Evolutionary conservation across 1,284 basidiomycete genomes (phyloP).

Genomic region (Phellopilus nigrolimitatus): DNA sequence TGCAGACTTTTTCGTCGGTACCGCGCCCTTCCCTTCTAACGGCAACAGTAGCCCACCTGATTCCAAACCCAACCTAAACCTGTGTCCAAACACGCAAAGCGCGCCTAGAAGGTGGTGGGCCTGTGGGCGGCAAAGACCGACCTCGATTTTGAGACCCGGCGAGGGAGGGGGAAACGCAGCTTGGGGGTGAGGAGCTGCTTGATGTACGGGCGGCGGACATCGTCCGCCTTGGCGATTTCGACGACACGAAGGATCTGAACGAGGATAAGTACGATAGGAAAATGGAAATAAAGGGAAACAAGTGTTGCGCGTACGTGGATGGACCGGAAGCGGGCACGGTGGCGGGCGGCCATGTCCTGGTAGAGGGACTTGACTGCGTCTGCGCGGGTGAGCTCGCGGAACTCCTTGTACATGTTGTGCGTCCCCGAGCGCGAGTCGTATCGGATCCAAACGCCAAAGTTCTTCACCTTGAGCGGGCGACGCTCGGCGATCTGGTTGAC

Average conservation of each 20-base stretch:
- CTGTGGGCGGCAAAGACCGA: conserved; percentile 72
- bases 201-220: conserved; percentile 95
- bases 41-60: background rate
- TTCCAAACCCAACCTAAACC: background rate
- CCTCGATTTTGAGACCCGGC: conserved; percentile 73
- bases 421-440: conserved; percentile 98
- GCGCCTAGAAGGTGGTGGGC: conserved; percentile 67
- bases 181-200: conserved; percentile 89
- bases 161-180: conserved; percentile 98
- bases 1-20: conserved; percentile 7
- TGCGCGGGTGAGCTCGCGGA: conserved; percentile 91
- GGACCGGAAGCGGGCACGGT: conserved; percentile 98
- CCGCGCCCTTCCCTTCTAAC: background rate
- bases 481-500: conserved; percentile 97
- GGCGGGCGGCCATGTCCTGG: conserved; percentile 99
- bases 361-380: conserved; percentile 97
- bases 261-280: conserved; percentile 17
- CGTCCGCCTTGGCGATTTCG: conserved; percentile 88
- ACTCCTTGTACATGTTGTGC: conserved; percentile 98
- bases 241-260: conserved; percentile 86
- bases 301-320: conserved; percentile 70
- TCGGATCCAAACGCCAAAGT: conserved; percentile 99
- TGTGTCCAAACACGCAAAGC: background rate
- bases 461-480: conserved; percentile 98
- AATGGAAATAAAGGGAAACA: conserved; percentile 12